Evolutionary conservation across 352 stramenopile species (phyloP).

Genomic region (Thalassiosira pacifica): DNA sequence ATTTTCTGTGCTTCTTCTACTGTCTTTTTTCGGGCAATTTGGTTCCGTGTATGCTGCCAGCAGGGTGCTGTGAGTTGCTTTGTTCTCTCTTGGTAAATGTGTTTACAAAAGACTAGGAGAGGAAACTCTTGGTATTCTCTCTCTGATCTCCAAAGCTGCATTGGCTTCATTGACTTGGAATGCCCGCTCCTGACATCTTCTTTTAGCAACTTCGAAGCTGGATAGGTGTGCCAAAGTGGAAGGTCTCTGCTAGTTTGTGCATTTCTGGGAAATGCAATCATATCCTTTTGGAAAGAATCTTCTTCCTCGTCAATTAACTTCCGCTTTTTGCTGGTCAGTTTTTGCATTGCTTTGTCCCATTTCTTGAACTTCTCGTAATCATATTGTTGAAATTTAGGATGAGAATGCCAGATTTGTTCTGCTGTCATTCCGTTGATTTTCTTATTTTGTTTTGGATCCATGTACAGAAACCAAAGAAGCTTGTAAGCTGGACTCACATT

Average conservation of each 20-base stretch:
- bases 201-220: slow-evolving; percentile 21
- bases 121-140: slow-evolving; percentile 31
- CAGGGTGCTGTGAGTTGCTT: slow-evolving; percentile 3
- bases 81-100: slow-evolving; percentile 28
- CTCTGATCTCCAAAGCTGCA: neutral
- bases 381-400: slow-evolving; percentile 10
- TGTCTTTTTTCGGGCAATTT: slow-evolving; percentile 13
- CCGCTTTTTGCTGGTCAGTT: neutral
- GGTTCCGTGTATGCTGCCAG: slow-evolving; percentile 18
- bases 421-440: slow-evolving; percentile 1
- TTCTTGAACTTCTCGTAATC: slow-evolving; percentile 8
- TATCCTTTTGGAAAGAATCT: neutral
- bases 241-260: slow-evolving; percentile 18
- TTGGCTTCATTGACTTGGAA: slow-evolving; percentile 6
- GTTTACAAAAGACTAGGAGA: slow-evolving; percentile 11
- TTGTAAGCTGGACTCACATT: slow-evolving; percentile 4
- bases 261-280: slow-evolving; percentile 12
- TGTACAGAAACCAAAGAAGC: slow-evolving; percentile 9
- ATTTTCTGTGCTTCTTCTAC: slow-evolving; percentile 19
- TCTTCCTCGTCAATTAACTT: slow-evolving; percentile 1
- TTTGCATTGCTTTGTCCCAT: slow-evolving; percentile 17
- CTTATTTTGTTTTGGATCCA: neutral
- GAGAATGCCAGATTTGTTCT: slow-evolving; percentile 12
- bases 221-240: slow-evolving; percentile 42
- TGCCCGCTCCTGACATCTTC: slow-evolving; percentile 11